These are phyloP conservation scores for Aspergillus proliferans DNA, from an alignment of 2,329 filamentous ascomycete genomes.

Conservation along the genomic window DNA sequence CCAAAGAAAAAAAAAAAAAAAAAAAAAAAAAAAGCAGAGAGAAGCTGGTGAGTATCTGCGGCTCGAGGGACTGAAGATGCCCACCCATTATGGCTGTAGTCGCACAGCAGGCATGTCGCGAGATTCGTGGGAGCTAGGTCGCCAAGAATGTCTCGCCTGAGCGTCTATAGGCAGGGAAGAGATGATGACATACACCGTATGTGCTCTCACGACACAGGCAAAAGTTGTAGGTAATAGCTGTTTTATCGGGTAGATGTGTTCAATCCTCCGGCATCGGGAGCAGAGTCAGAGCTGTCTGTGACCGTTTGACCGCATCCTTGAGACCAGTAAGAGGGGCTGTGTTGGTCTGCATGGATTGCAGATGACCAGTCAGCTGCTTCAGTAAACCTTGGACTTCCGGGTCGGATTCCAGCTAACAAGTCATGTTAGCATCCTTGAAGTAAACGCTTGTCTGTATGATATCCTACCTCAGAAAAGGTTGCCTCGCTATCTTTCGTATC, in stretches of 20 bases:
- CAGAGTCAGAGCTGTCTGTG: slow-evolving; percentile 30
- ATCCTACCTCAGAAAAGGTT: slow-evolving; percentile 29
- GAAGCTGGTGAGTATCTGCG: too few species aligned
- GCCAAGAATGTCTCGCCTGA: too few species aligned
- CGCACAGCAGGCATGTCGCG: too few species aligned
- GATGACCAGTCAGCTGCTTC: slow-evolving; percentile 37
- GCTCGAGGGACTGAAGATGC: too few species aligned
- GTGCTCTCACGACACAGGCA: neutral
- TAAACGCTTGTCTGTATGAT: neutral
- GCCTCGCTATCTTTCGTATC: slow-evolving; percentile 18
- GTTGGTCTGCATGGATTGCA: slow-evolving; percentile 41
- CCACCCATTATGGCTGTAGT: too few species aligned
- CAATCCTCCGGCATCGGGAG: slow-evolving; percentile 27
- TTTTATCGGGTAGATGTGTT: slow-evolving; percentile 3
- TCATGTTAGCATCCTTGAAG: slow-evolving; percentile 6
- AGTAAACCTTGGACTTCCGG: slow-evolving; percentile 31
- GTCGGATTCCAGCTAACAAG: slow-evolving; percentile 30
- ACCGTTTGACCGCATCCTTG: slow-evolving; percentile 32
- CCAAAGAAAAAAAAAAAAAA: too few species aligned
- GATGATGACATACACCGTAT: too few species aligned
- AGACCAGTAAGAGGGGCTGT: slow-evolving; percentile 31
- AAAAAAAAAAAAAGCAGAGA: too few species aligned
- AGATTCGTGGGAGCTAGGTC: too few species aligned
- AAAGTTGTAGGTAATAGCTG: neutral
- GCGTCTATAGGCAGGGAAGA: too few species aligned